Evolutionary conservation across 148 eudicot genomes (phyloP).

Genomic region (Persicaria tinctoria): DNA sequence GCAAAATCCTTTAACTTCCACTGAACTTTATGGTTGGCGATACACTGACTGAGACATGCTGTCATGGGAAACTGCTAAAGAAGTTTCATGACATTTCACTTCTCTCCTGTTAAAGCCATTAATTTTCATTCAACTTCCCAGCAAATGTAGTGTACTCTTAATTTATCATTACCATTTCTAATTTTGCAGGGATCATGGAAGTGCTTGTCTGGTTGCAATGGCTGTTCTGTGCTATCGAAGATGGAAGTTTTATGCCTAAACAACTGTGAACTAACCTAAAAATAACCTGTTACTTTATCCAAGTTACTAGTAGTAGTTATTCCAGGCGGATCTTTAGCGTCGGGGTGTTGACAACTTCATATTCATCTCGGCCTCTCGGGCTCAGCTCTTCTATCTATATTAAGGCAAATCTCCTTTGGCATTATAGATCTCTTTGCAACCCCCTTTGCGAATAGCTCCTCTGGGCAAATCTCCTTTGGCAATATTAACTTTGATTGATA

Average conservation of each 20-base stretch:
- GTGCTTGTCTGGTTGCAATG: slow-evolving; percentile 1
- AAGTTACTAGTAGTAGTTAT: background rate
- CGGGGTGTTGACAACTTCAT: background rate
- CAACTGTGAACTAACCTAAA: slow-evolving; percentile 6
- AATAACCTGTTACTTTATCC: slow-evolving; percentile 38
- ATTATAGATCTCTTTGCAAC: background rate
- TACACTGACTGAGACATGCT: too few species aligned
- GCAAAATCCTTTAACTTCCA: background rate
- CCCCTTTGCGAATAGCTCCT: slow-evolving; percentile 19
- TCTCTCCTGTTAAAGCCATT: background rate
- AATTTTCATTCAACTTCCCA: background rate
- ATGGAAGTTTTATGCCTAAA: background rate
- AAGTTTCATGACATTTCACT: background rate
- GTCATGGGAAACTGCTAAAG: too few species aligned
- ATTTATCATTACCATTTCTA: background rate
- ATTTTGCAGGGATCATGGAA: slow-evolving; percentile 1
- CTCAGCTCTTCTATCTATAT: slow-evolving; percentile 27
- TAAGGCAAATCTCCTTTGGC: slow-evolving; percentile 15
- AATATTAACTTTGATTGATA: slow-evolving; percentile 16
- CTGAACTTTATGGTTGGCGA: background rate
- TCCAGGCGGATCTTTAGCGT: background rate
- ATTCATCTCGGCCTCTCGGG: slow-evolving; percentile 13
- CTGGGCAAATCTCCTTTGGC: slow-evolving; percentile 82
- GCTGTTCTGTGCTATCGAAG: background rate
- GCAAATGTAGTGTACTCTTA: background rate